Percentiles rank a stretch among this genome's conserved stretches.
These are phyloP conservation scores for Nepenthes gracilis DNA, from an alignment of 148 eudicot genomes.

Conservation along the genomic window DNA sequence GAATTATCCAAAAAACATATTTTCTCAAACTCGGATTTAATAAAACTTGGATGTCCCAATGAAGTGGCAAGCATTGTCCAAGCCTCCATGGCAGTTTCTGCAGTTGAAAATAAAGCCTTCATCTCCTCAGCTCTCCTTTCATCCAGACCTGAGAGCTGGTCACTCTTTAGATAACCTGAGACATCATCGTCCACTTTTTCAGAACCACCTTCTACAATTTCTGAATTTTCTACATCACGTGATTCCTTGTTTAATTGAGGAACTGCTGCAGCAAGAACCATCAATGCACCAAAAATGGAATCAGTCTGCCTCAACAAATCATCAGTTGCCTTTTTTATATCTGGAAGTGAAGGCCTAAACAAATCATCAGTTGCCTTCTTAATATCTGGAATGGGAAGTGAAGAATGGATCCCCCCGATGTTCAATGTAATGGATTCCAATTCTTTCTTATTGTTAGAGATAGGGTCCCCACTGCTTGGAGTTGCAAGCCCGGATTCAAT, in stretches of 20 bases:
- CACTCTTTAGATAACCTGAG: conserved; percentile 13
- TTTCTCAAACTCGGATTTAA: conserved; percentile 92
- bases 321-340: conserved; percentile 77
- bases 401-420: conserved; percentile 29
- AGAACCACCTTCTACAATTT: conserved; percentile 24
- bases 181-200: conserved; percentile 19
- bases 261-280: conserved; percentile 77
- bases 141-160: conserved; percentile 26
- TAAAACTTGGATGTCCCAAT: conserved; percentile 80
- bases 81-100: conserved; percentile 99
- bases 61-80: conserved; percentile 98
- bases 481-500: conserved; percentile 92
- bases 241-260: conserved; percentile 47
- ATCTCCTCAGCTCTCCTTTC: conserved; percentile 76
- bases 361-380: conserved; percentile 81
- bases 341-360: conserved; percentile 42
- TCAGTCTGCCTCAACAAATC: conserved; percentile 84
- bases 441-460: conserved; percentile 14
- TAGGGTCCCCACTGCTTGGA: conserved; percentile 24
- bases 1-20: conserved; percentile 87
- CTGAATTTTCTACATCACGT: conserved; percentile 21
- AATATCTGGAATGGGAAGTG: conserved; percentile 58
- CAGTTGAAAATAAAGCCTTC: conserved; percentile 77
- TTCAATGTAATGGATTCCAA: conserved; percentile 14
- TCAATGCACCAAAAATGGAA: conserved; percentile 68